These are phyloP conservation scores for Juglanconis juglandina DNA, from an alignment of 2,329 filamentous ascomycete species.

Conservation along the genomic window DNA sequence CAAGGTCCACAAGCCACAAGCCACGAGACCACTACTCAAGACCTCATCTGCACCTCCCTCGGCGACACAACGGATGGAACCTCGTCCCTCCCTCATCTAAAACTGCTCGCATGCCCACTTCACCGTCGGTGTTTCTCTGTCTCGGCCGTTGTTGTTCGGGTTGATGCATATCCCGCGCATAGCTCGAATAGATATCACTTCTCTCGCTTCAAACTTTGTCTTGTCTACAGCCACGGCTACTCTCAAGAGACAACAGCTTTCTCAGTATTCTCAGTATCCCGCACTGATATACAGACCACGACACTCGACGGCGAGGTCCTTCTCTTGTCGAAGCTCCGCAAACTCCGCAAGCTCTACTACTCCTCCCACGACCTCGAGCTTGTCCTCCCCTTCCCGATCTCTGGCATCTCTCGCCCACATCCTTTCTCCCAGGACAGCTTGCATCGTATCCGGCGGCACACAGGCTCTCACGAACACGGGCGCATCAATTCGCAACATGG, in stretches of 20 bases:
- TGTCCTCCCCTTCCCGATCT: background rate
- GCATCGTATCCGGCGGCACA: background rate
- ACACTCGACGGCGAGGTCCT: background rate
- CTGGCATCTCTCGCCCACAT: background rate
- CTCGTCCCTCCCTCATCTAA: background rate
- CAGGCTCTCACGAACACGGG: background rate
- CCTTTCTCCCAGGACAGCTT: background rate
- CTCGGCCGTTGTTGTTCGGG: background rate
- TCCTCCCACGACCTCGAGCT: background rate
- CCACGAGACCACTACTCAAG: constrained; percentile 8
- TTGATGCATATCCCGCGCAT: constrained; percentile 10
- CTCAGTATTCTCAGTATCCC: too few species aligned
- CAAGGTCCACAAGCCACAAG: background rate
- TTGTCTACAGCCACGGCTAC: background rate
- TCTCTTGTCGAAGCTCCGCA: background rate
- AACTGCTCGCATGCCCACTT: constrained; percentile 6
- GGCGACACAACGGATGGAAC: background rate
- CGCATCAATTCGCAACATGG: constrained; percentile 20
- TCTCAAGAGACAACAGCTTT: background rate
- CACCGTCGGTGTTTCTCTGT: background rate
- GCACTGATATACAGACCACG: background rate
- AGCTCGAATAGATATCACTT: background rate
- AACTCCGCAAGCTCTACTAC: too few species aligned
- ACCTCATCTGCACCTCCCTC: background rate
- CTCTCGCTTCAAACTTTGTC: background rate